Conservation (phyloP, 306 rosid genomes). For the Cicer chorassanicum region DNA sequence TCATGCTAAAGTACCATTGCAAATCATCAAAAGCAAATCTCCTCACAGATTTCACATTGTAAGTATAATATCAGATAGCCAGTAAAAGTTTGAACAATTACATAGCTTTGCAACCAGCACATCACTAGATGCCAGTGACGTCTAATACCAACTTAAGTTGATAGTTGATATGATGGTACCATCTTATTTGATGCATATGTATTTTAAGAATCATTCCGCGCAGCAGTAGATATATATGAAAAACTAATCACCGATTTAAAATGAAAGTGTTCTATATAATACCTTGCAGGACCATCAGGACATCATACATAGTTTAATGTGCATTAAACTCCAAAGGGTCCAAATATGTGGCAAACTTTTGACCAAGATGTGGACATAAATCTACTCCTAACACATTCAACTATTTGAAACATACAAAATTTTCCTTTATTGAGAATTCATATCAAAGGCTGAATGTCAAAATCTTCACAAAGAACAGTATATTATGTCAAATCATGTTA, state of each 20-base stretch:
- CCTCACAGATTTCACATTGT: conserved; percentile 9
- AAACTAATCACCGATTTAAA: conserved; percentile 21
- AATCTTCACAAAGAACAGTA: conserved; percentile 22
- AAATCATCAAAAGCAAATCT: conserved; percentile 30
- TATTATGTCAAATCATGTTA: conserved; percentile 33
- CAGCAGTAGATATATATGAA: conserved; percentile 20
- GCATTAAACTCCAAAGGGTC: conserved; percentile 29
- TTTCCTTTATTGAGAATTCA: conserved; percentile 19
- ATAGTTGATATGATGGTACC: conserved; percentile 3
- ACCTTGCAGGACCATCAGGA: conserved; percentile 25
- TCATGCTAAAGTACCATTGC: conserved; percentile 38
- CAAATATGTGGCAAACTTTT: conserved; percentile 23
- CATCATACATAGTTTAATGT: conserved; percentile 31
- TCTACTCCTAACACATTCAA: conserved; percentile 19
- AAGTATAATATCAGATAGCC: conserved; percentile 1
- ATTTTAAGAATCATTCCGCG: conserved; percentile 28
- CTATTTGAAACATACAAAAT: conserved; percentile 13
- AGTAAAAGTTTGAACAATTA: conserved; percentile 19
- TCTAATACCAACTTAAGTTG: conserved; percentile 22
- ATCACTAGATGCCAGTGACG: conserved; percentile 21
- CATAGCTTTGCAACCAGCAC: conserved; percentile 19
- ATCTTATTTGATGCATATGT: conserved; percentile 30
- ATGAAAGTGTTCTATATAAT: conserved; percentile 28
- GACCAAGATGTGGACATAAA: conserved; percentile 32
- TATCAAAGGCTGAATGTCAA: conserved; percentile 30